phyloP scores from a whole-genome alignment of 352 stramenopile species.

The Peronospora destructor region DNA sequence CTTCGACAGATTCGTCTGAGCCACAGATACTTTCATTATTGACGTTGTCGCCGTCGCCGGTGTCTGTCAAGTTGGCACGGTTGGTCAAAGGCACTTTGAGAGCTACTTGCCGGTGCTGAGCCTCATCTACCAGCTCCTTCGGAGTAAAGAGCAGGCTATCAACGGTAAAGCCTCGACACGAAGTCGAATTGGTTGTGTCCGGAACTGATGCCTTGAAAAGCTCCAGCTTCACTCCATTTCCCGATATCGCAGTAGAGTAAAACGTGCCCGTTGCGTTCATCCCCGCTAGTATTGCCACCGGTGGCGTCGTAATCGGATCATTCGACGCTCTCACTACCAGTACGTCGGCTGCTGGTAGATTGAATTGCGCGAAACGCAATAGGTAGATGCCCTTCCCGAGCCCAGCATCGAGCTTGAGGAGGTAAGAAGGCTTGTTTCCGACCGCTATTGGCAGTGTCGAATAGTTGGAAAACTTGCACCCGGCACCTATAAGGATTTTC shows the following conservation, averaged over 20 bases:
- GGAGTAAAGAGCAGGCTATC: slow-evolving; percentile 40
- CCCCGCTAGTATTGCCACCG: slow-evolving; percentile 25
- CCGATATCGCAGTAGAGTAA: slow-evolving; percentile 42
- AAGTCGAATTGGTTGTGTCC: slow-evolving; percentile 2
- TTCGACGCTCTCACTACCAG: slow-evolving; percentile 36
- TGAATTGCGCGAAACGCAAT: slow-evolving; percentile 49
- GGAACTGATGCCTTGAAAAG: slow-evolving; percentile 23
- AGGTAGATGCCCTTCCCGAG: slow-evolving; percentile 53
- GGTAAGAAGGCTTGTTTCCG: slow-evolving; percentile 28
- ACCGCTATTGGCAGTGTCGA: slow-evolving; percentile 19
- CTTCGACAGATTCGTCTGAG: slow-evolving; percentile 56
- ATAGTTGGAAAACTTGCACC: slow-evolving; percentile 57
- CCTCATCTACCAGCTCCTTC: slow-evolving; percentile 26
- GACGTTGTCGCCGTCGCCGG: slow-evolving; percentile 3
- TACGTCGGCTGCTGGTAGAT: slow-evolving; percentile 41
- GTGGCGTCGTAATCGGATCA: slow-evolving; percentile 8
- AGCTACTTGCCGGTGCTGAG: slow-evolving; percentile 11
- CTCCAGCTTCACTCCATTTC: slow-evolving; percentile 41
- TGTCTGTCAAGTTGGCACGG: slow-evolving; percentile 4
- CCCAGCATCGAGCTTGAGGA: slow-evolving; percentile 38
- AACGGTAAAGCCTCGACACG: slow-evolving; percentile 50
- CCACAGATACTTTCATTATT: slow-evolving; percentile 66
- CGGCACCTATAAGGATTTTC: slow-evolving; percentile 31
- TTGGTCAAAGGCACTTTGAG: slow-evolving; percentile 24
- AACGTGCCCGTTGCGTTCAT: slow-evolving; percentile 50